These are phyloP conservation scores for Rhodamnia rubescens DNA, from an alignment of 345 rosid genomes.

Conservation along the genomic window DNA sequence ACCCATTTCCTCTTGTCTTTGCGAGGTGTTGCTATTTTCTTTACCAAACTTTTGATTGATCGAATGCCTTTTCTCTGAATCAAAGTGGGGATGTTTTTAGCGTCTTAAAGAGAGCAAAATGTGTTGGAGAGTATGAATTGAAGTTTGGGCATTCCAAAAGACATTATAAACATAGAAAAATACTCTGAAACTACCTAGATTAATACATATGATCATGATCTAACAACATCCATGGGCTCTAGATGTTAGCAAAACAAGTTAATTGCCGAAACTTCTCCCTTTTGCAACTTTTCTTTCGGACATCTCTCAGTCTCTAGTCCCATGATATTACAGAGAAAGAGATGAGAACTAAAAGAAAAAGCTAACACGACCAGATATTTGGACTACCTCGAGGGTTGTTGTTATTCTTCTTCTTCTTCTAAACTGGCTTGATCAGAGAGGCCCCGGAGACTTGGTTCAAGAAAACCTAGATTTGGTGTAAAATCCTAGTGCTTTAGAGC, in stretches of 20 bases:
- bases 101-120: neutral
- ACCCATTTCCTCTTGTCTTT: neutral
- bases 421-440: neutral
- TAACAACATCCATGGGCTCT: neutral
- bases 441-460: neutral
- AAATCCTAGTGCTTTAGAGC: neutral
- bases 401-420: neutral
- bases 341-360: conserved; percentile 4
- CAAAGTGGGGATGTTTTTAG: neutral
- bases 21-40: neutral
- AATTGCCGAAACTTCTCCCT: neutral
- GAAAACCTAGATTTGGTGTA: neutral
- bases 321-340: neutral
- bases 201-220: neutral
- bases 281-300: neutral
- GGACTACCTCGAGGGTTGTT: conserved; percentile 8
- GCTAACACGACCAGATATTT: conserved; percentile 8
- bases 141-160: neutral
- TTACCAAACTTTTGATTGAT: neutral
- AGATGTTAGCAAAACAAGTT: neutral
- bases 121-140: neutral
- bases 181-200: neutral
- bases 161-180: neutral
- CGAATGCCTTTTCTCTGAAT: neutral
- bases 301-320: neutral